Percentiles rank a stretch among this genome's conserved stretches.
These are phyloP conservation scores for Leccinum sublutescens DNA, from an alignment of 768 basidiomycete genomes.

Conservation along the genomic window DNA sequence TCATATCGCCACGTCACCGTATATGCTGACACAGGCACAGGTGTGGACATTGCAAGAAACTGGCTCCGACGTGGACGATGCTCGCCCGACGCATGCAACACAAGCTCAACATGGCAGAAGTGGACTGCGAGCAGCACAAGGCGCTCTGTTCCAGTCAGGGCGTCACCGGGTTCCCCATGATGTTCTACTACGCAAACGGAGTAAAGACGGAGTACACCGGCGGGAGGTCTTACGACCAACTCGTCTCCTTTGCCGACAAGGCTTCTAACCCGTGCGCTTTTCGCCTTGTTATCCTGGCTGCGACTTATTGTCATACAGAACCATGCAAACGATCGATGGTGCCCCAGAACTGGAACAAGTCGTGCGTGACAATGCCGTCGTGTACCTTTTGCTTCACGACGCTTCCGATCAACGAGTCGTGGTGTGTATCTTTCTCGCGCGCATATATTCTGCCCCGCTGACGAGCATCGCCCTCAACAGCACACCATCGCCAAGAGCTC, in stretches of 20 bases:
- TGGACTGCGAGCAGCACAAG: slow-evolving; percentile 82
- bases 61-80: slow-evolving; percentile 78
- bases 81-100: slow-evolving; percentile 70
- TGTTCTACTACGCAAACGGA: slow-evolving; percentile 62
- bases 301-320: slow-evolving; percentile 2
- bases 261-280: slow-evolving; percentile 63
- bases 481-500: slow-evolving; percentile 55
- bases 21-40: slow-evolving; percentile 24
- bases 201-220: slow-evolving; percentile 75
- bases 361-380: slow-evolving; percentile 15
- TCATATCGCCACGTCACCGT: background rate
- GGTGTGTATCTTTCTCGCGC: slow-evolving; percentile 23
- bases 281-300: slow-evolving; percentile 10
- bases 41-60: slow-evolving; percentile 97
- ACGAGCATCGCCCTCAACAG: slow-evolving; percentile 28
- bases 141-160: slow-evolving; percentile 63
- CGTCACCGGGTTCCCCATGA: slow-evolving; percentile 80
- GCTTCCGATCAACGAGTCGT: slow-evolving; percentile 31
- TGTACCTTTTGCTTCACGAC: slow-evolving; percentile 53
- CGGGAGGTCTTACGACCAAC: slow-evolving; percentile 64
- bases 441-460: background rate
- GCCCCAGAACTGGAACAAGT: slow-evolving; percentile 1
- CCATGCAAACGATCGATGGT: slow-evolving; percentile 21
- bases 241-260: slow-evolving; percentile 74
- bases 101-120: slow-evolving; percentile 76